Evolutionary conservation across 1,284 basidiomycete genomes (phyloP).

Genomic region (Tetrapyrgos nigripes): DNA sequence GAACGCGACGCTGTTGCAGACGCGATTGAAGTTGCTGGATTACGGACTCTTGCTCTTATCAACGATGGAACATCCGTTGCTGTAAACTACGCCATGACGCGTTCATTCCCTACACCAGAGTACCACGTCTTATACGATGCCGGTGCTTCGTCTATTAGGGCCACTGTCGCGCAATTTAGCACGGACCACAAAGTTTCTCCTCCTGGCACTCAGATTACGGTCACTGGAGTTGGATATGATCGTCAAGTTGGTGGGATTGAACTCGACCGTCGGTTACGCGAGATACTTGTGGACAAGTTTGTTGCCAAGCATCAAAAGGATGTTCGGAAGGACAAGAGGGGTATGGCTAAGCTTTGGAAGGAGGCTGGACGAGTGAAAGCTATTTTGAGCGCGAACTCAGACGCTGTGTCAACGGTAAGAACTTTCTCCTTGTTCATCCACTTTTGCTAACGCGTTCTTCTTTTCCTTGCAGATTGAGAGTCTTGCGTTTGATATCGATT

Average conservation of each 20-base stretch:
- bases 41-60: slow-evolving; percentile 85
- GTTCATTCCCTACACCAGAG: slow-evolving; percentile 83
- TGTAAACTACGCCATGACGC: slow-evolving; percentile 96
- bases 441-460: slow-evolving; percentile 9
- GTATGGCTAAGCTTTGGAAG: slow-evolving; percentile 93
- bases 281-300: slow-evolving; percentile 83
- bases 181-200: slow-evolving; percentile 63
- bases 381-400: slow-evolving; percentile 92
- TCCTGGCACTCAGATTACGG: slow-evolving; percentile 75
- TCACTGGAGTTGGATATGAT: slow-evolving; percentile 85
- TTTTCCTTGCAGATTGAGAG: slow-evolving; percentile 76
- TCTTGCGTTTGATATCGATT: slow-evolving; percentile 90
- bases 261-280: slow-evolving; percentile 84
- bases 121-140: slow-evolving; percentile 95
- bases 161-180: slow-evolving; percentile 86
- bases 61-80: slow-evolving; percentile 95
- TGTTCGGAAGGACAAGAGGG: slow-evolving; percentile 78
- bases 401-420: slow-evolving; percentile 75
- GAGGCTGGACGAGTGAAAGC: slow-evolving; percentile 93
- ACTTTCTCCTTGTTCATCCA: slow-evolving; percentile 9
- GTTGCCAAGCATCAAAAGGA: slow-evolving; percentile 70
- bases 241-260: slow-evolving; percentile 81
- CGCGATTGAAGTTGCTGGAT: slow-evolving; percentile 89
- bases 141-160: slow-evolving; percentile 87
- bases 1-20: slow-evolving; percentile 91